A percentile compares a stretch with the other conserved stretches of the same genome.
These are phyloP conservation scores for Perilla frutescens DNA, from an alignment of 257 asterid species.

Conservation along the genomic window DNA sequence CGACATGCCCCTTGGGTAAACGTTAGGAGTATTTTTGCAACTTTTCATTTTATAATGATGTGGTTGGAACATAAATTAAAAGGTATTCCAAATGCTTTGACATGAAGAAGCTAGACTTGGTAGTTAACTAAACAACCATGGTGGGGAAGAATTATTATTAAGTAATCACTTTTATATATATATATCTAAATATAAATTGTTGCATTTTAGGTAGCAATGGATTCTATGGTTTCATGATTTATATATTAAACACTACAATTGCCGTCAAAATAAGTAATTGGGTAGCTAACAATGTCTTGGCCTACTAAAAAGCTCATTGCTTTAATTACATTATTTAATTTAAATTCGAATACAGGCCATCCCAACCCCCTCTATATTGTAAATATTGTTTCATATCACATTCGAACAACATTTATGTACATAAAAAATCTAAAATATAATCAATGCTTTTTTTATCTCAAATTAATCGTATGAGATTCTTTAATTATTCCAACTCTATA, in stretches of 20 bases:
- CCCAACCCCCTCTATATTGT: too few species aligned
- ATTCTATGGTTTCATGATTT: too few species aligned
- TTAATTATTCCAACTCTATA: too few species aligned
- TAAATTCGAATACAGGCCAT: too few species aligned
- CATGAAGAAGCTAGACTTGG: conserved; percentile 23
- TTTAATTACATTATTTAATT: background rate
- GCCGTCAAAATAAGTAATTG: background rate
- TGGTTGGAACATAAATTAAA: background rate
- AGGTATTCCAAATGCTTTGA: conserved; percentile 18
- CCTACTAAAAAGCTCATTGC: background rate
- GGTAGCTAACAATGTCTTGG: background rate
- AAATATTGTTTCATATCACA: too few species aligned
- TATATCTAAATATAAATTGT: background rate
- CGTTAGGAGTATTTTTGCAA: too few species aligned
- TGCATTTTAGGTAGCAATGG: conserved; percentile 28
- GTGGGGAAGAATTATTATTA: conserved; percentile 24
- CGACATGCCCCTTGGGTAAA: too few species aligned
- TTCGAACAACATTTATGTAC: too few species aligned
- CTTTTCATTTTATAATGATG: background rate
- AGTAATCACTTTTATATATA: background rate
- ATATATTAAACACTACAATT: background rate
- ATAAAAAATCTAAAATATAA: too few species aligned
- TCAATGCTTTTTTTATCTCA: too few species aligned
- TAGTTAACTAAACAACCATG: conserved; percentile 12
- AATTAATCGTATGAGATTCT: too few species aligned